Evolutionary conservation across 352 stramenopile genomes (phyloP).

Genomic region (Phytophthora vignae): DNA sequence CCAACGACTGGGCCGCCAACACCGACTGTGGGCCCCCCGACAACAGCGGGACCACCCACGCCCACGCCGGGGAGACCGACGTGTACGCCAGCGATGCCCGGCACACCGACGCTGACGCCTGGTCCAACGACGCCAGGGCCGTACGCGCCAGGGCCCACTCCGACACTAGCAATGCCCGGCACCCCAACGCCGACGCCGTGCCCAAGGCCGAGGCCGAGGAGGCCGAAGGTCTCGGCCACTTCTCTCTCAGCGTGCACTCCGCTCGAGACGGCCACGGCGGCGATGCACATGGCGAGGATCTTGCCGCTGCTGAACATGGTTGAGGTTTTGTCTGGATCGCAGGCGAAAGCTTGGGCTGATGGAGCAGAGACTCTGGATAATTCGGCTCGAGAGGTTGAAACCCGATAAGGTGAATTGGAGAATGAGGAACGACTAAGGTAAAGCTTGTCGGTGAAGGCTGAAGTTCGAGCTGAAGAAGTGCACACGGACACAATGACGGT

Average conservation of each 20-base stretch:
- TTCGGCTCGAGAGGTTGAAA: not conserved
- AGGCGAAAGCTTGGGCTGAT: not conserved
- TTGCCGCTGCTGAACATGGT: conserved; percentile 21
- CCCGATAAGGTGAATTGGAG: not conserved
- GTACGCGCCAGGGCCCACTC: not conserved
- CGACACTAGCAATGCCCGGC: conserved; percentile 9
- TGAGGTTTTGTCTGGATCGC: not conserved
- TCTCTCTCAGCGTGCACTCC: conserved; percentile 1
- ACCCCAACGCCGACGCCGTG: conserved; percentile 13
- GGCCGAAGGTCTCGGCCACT: conserved; percentile 13
- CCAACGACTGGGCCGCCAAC: not conserved
- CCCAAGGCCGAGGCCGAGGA: not conserved
- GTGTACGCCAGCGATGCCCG: not conserved
- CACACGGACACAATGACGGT: too few species aligned
- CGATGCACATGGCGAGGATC: conserved; percentile 18
- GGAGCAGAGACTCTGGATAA: not conserved
- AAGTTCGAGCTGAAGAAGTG: too few species aligned
- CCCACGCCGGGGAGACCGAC: not conserved
- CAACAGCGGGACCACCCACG: not conserved
- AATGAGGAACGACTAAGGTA: not conserved
- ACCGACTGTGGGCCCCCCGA: not conserved
- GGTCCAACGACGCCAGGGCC: not conserved
- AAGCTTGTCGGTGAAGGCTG: too few species aligned
- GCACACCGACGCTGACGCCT: conserved; percentile 7
- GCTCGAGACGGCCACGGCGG: conserved; percentile 4